These are phyloP conservation scores for Talaromyces sp. DNA, from an alignment of 2,329 filamentous ascomycete genomes.

Conservation along the genomic window DNA sequence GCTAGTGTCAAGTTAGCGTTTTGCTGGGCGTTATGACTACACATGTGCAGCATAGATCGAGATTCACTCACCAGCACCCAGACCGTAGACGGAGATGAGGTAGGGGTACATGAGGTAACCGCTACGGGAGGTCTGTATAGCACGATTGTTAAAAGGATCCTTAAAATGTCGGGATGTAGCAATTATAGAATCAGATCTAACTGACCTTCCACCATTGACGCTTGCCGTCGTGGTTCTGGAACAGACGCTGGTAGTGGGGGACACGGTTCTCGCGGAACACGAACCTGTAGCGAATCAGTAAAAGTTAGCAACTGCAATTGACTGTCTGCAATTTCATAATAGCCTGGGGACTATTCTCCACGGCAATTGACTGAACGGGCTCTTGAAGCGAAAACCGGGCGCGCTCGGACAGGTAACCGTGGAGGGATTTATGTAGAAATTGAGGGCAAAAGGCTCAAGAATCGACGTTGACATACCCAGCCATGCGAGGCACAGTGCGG, in stretches of 20 bases:
- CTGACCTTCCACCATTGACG: constrained; percentile 70
- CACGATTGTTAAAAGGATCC: constrained; percentile 18
- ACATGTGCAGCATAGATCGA: neutral
- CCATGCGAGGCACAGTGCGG: constrained; percentile 46
- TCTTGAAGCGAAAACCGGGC: constrained; percentile 20
- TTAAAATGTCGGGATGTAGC: neutral
- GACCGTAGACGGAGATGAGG: constrained; percentile 56
- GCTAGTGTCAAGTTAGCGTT: constrained; percentile 19
- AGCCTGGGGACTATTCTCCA: neutral
- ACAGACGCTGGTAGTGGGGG: constrained; percentile 67
- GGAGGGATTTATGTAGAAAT: neutral
- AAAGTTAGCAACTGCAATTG: neutral
- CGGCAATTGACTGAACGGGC: constrained; percentile 22
- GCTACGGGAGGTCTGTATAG: constrained; percentile 55
- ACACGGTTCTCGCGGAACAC: constrained; percentile 70
- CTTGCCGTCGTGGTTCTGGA: constrained; percentile 67
- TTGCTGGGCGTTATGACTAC: neutral
- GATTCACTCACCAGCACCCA: constrained; percentile 50
- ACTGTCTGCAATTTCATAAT: neutral
- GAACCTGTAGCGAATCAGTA: constrained; percentile 41
- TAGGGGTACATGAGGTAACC: constrained; percentile 63
- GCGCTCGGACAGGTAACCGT: constrained; percentile 16
- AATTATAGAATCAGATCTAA: constrained; percentile 23
- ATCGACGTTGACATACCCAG: constrained; percentile 40
- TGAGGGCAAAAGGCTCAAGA: neutral